These are phyloP conservation scores for Clitopilus passeckerianus DNA, from an alignment of 768 basidiomycete species.

Conservation along the genomic window DNA sequence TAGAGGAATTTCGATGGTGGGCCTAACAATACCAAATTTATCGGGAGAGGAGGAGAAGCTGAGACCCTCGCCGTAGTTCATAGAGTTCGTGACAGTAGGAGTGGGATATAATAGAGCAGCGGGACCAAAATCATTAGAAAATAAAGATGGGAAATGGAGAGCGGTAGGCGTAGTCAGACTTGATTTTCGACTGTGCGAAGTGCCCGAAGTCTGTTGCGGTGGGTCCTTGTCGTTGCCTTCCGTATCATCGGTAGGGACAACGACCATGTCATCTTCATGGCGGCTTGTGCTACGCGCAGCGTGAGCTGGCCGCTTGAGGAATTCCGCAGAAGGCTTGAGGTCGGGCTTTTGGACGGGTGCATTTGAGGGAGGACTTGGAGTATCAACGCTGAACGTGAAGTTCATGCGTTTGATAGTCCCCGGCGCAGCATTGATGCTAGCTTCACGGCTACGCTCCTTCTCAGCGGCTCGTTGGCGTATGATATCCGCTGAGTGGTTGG, in stretches of 20 bases:
- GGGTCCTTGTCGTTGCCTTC: constrained; percentile 32
- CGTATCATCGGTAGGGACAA: constrained; percentile 13
- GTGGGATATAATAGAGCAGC: constrained; percentile 66
- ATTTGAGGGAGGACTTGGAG: constrained; percentile 46
- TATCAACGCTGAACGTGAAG: constrained; percentile 84
- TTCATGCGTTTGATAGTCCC: constrained; percentile 86
- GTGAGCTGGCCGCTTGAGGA: constrained; percentile 43
- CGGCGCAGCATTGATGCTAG: constrained; percentile 53
- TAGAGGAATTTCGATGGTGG: constrained; percentile 83
- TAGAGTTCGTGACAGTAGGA: constrained; percentile 59
- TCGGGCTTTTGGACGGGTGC: constrained; percentile 59
- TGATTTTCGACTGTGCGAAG: constrained; percentile 25
- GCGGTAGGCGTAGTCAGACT: constrained; percentile 15
- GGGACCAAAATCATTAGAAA: constrained; percentile 73
- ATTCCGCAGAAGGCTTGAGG: constrained; percentile 60
- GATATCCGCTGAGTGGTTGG: constrained; percentile 74
- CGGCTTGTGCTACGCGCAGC: constrained; percentile 18
- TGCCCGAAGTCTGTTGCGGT: constrained; percentile 12
- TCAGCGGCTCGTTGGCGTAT: constrained; percentile 78
- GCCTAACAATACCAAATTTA: constrained; percentile 60
- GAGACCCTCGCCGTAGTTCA: constrained; percentile 78
- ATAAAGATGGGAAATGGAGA: constrained; percentile 70
- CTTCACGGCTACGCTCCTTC: constrained; percentile 76
- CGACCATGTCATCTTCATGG: constrained; percentile 16
- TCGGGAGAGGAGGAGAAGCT: constrained; percentile 40